Evolutionary conservation across 1,284 basidiomycete species (phyloP), one percentile per base, ranked within the genome.

Genomic region (Apiotrichum montevideense): DNA sequence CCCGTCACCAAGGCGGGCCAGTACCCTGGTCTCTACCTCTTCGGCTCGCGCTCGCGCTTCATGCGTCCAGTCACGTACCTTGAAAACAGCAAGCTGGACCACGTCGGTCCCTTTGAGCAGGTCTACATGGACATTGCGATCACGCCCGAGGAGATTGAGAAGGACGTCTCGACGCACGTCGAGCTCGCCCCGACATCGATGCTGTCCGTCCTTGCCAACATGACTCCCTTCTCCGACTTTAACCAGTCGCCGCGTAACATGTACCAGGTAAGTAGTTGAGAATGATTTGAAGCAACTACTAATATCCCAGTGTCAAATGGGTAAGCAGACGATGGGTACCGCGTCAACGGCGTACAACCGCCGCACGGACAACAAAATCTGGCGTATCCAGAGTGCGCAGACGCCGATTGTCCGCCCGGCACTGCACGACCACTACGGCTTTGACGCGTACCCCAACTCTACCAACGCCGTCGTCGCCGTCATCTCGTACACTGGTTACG

Each of bases 281-380:
- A 9, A 39, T 8, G 46, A 37, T 13, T 37, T 45, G 35, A 1
- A 3, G 9, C 7, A 2, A 10, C 7, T 5, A n/a, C 14, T 29
- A 10, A 33, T 37, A 52, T 47, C 69, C 48, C 51, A 75, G 68
- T 79, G 78, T 60, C 82, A 98, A 87, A 99, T 99, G 96, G 93
- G 92, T 77, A 99, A 99, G 81, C 96, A 99, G 83, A 90, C 91
- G 1, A 98, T 99, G 96, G 96, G 96, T 42, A 98, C 96, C 35
- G 95, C 96, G 1, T 87, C 91, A 35, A 97, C 93, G 1, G 89
- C 92, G 3, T 75, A 98, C 35, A 83, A 84, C 67, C 89, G 92
- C 69, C 83, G 96, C 61, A 98, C 96, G 11, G 96, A 99, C 79
- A 98, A 98, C 82, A 99, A 98, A 79, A 84, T 98, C 73, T 98